These are phyloP conservation scores for Camellia lanceoleosa DNA, from an alignment of 148 eudicot genomes.

Conservation along the genomic window DNA sequence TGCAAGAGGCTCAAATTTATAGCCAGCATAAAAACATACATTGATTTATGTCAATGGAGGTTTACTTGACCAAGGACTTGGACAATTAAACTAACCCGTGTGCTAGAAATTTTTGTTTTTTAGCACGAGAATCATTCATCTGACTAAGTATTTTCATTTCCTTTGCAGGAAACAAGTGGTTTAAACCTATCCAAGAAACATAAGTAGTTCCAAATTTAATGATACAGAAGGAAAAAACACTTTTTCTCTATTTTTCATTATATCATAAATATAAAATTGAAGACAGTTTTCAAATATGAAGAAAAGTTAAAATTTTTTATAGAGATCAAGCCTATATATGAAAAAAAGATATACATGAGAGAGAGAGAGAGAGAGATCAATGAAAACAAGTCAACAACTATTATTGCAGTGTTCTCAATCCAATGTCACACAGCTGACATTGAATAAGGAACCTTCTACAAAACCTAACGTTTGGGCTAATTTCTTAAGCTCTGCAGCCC, in stretches of 20 bases:
- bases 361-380: background rate
- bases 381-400: background rate
- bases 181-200: too few species aligned
- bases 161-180: background rate
- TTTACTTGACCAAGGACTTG: too few species aligned
- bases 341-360: too few species aligned
- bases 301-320: background rate
- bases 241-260: too few species aligned
- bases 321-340: too few species aligned
- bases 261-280: background rate
- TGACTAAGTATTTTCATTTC: background rate
- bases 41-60: background rate
- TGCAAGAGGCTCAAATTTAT: background rate
- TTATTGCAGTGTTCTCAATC: background rate
- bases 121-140: background rate
- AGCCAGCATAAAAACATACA: background rate
- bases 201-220: background rate
- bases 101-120: background rate
- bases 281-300: background rate
- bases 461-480: background rate
- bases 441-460: background rate
- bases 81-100: background rate
- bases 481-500: background rate
- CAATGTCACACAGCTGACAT: background rate
- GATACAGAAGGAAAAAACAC: too few species aligned